phyloP scores from a whole-genome alignment of 2,329 filamentous ascomycete species.

The Aspergillus sojae region DNA sequence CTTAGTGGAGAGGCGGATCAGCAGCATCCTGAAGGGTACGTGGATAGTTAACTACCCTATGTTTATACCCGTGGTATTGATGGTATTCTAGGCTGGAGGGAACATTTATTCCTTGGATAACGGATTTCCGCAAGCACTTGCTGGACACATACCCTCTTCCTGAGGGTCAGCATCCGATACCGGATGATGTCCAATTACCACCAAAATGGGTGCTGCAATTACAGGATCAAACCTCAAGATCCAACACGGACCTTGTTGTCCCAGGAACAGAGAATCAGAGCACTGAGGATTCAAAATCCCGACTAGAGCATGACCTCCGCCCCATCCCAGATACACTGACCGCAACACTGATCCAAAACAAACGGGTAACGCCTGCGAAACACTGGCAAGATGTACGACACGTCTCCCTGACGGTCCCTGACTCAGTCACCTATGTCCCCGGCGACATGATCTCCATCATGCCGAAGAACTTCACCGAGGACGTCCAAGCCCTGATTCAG shows the following conservation, averaged over 20 bases:
- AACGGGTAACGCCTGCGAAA: constrained; percentile 69
- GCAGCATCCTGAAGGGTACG: constrained; percentile 86
- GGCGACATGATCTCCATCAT: constrained; percentile 81
- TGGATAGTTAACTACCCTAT: constrained; percentile 17
- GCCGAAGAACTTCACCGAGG: constrained; percentile 81
- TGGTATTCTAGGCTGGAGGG: constrained; percentile 69
- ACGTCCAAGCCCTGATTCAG: constrained; percentile 76
- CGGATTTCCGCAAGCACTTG: constrained; percentile 67
- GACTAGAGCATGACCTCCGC: constrained; percentile 51
- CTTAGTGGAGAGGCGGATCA: constrained; percentile 87
- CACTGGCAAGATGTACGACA: constrained; percentile 97
- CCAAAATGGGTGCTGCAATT: constrained; percentile 67
- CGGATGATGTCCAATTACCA: constrained; percentile 72
- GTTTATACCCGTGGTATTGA: background rate
- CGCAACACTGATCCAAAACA: constrained; percentile 66
- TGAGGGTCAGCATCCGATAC: constrained; percentile 67
- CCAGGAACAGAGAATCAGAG: constrained; percentile 8
- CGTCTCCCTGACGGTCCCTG: constrained; percentile 60
- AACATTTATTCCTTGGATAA: constrained; percentile 76
- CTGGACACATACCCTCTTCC: constrained; percentile 71
- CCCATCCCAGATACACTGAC: constrained; percentile 60
- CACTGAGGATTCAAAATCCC: constrained; percentile 24
- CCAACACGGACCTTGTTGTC: constrained; percentile 1
- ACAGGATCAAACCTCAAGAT: constrained; percentile 5
- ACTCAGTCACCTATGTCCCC: constrained; percentile 59